phyloP scores from a whole-genome alignment of 2,329 filamentous ascomycete species.

The Verticillium nubilum region DNA sequence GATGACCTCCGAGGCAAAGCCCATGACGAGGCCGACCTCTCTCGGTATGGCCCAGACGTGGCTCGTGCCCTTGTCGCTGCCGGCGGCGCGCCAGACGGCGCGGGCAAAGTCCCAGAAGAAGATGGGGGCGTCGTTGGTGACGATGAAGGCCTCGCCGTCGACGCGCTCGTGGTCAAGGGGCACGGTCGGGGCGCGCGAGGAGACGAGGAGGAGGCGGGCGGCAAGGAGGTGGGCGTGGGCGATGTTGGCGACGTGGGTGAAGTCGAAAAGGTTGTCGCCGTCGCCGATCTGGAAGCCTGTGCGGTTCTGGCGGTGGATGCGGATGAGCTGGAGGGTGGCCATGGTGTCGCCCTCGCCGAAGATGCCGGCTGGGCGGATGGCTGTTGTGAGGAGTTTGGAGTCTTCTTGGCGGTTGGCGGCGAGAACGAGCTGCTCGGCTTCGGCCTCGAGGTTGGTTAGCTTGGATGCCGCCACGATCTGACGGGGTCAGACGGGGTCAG shows the following conservation, averaged over 20 bases:
- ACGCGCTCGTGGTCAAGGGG: conserved; percentile 69
- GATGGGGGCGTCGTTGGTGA: conserved; percentile 83
- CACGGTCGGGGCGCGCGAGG: conserved; percentile 45
- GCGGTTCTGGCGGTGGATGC: conserved; percentile 62
- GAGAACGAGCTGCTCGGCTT: conserved; percentile 77
- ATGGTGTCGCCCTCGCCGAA: conserved; percentile 86
- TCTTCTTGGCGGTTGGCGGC: conserved; percentile 61
- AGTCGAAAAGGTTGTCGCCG: conserved; percentile 59
- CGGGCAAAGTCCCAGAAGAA: conserved; percentile 90
- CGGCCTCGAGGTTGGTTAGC: conserved; percentile 46
- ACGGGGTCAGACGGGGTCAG: not conserved
- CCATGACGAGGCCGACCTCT: conserved; percentile 46
- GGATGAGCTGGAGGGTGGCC: conserved; percentile 66
- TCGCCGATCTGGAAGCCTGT: conserved; percentile 76
- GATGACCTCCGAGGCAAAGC: conserved; percentile 47
- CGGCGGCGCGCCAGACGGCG: conserved; percentile 65
- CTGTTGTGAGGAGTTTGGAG: conserved; percentile 66
- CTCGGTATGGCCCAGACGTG: conserved; percentile 50
- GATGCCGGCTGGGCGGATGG: conserved; percentile 82
- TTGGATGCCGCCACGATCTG: too few relatives aligned
- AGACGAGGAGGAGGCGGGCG: conserved; percentile 61
- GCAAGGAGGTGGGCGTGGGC: conserved; percentile 80
- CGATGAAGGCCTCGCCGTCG: conserved; percentile 82
- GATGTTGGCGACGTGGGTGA: conserved; percentile 59
- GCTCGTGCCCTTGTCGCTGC: conserved; percentile 43